Evolutionary conservation across 345 rosid species (phyloP).

Genomic region (Pugionium cornutum): DNA sequence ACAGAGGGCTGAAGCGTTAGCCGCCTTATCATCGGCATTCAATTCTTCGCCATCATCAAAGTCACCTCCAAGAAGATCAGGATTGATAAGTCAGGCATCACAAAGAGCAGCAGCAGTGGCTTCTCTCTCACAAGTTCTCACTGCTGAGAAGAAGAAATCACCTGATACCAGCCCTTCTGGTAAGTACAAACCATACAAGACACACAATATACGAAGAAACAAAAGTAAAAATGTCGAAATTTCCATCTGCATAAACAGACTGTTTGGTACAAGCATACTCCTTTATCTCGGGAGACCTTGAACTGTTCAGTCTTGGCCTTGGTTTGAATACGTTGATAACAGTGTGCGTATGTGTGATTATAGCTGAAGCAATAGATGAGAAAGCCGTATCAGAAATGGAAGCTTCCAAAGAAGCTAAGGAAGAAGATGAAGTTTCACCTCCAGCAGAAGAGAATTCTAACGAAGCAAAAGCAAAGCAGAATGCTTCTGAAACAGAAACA

Average conservation of each 20-base stretch:
- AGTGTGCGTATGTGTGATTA: background rate
- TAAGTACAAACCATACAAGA: background rate
- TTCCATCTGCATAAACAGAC: slow-evolving; percentile 4
- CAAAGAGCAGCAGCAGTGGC: slow-evolving; percentile 98
- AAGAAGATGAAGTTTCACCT: slow-evolving; percentile 47
- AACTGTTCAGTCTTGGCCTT: background rate
- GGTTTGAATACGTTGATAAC: background rate
- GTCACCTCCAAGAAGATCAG: slow-evolving; percentile 45
- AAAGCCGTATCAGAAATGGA: slow-evolving; percentile 51
- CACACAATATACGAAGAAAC: background rate
- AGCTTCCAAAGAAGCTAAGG: slow-evolving; percentile 49
- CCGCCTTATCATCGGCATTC: slow-evolving; percentile 55
- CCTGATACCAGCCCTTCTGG: slow-evolving; percentile 49
- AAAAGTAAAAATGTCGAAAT: background rate
- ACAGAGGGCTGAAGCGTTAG: slow-evolving; percentile 84
- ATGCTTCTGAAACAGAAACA: slow-evolving; percentile 40
- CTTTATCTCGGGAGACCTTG: background rate
- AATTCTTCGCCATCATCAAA: slow-evolving; percentile 58
- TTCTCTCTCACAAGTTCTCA: slow-evolving; percentile 87
- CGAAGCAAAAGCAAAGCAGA: slow-evolving; percentile 37
- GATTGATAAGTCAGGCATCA: slow-evolving; percentile 54
- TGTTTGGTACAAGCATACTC: background rate
- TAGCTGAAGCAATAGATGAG: background rate
- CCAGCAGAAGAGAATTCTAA: slow-evolving; percentile 57
- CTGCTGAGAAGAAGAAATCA: slow-evolving; percentile 75